phyloP scores from a whole-genome alignment of 768 basidiomycete species.

The Gyrodon lividus region DNA sequence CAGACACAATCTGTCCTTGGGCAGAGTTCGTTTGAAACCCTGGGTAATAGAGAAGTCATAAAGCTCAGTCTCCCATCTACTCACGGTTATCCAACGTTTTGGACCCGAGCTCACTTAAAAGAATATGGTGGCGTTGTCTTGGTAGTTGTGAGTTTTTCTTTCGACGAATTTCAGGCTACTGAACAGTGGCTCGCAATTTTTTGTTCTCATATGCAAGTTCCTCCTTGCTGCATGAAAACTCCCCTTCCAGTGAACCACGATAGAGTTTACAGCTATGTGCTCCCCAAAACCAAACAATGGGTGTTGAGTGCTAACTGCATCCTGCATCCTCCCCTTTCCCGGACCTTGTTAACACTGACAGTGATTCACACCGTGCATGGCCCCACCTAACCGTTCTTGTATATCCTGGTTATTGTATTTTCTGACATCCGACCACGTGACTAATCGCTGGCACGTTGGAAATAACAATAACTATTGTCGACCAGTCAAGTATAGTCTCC shows the following conservation, averaged over 20 bases:
- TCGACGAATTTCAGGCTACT: not conserved
- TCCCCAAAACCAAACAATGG: slow-evolving; percentile 15
- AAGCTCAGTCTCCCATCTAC: not conserved
- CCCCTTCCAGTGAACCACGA: not conserved
- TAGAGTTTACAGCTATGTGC: not conserved
- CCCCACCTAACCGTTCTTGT: not conserved
- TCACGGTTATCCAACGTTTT: not conserved
- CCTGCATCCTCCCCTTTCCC: not conserved
- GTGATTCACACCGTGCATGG: not conserved
- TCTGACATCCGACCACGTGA: slow-evolving; percentile 23
- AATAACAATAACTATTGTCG: slow-evolving; percentile 29
- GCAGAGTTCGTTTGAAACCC: slow-evolving; percentile 38
- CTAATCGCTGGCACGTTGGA: not conserved
- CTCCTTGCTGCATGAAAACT: not conserved
- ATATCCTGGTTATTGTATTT: slow-evolving; percentile 23
- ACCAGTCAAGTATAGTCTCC: slow-evolving; percentile 10
- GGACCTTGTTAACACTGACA: slow-evolving; percentile 14
- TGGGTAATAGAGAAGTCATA: slow-evolving; percentile 20
- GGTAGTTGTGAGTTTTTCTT: slow-evolving; percentile 8
- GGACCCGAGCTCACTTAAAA: no score
- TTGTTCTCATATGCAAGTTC: slow-evolving; percentile 2
- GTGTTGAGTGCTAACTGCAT: not conserved
- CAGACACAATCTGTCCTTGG: slow-evolving; percentile 47
- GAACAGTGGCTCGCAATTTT: not conserved
- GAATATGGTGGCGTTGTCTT: not conserved